Conservation (phyloP, 75 land plant species). For the Sequoia sempervirens region DNA sequence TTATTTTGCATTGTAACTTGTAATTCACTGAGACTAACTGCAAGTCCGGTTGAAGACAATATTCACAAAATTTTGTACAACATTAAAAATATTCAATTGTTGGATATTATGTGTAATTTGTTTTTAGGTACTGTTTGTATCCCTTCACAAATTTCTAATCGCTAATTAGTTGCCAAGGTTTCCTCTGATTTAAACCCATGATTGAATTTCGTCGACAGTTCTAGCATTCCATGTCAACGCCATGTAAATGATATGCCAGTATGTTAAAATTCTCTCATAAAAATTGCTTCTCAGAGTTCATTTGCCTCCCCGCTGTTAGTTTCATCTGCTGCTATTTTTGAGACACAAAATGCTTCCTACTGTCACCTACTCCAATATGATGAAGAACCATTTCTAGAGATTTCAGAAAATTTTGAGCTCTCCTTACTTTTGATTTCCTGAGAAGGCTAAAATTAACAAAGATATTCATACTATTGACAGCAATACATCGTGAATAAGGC, state of each 20-base stretch:
- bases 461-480: not conserved
- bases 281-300: not conserved
- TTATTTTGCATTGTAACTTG: too few relatives aligned
- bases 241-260: not conserved
- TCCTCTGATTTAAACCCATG: too few relatives aligned
- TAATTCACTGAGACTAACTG: too few relatives aligned
- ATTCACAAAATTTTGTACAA: too few relatives aligned
- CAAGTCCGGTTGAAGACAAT: too few relatives aligned
- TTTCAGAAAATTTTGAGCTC: not conserved
- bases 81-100: too few relatives aligned
- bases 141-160: too few relatives aligned
- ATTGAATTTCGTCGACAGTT: too few relatives aligned
- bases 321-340: not conserved
- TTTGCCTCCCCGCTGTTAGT: not conserved
- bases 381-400: not conserved
- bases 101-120: too few relatives aligned
- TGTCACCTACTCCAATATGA: not conserved
- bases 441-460: not conserved
- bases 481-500: not conserved
- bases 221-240: too few relatives aligned
- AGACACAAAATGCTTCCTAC: not conserved
- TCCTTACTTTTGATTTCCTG: not conserved
- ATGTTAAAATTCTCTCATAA: not conserved
- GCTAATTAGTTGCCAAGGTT: too few relatives aligned
- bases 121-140: too few relatives aligned